Base-by-base conservation (phyloP, 306 rosid genomes). In the Erythrophleum fordii region DNA sequence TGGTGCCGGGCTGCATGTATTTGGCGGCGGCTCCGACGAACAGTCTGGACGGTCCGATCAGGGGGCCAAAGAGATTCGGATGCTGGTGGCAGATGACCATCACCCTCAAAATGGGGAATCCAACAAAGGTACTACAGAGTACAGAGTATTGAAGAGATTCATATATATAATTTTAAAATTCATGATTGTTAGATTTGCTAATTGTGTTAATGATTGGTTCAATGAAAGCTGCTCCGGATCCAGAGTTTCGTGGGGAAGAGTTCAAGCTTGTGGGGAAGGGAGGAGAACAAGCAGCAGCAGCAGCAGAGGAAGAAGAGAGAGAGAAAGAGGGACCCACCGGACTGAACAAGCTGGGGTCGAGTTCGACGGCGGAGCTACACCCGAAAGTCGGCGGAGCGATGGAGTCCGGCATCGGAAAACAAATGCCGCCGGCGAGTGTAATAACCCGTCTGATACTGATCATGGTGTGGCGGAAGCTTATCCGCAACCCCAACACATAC, bases 371-470 rank as follows among this genome's bases (percentile, higher is more conserved):
- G 6, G 98, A 93, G 89, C 89, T 93, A 20, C 97, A 93, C 84
- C 84, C 93, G 0, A 92, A 87, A 64, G 76, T 25, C 0, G 11
- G 69, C 25, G 93, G 78, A 58, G 83, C 49, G 0, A 65, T 80
- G 5, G 91, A 86, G 3, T 34, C 86, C 3, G 60, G 81, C 0
- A 69, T 20, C 18, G 89, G 70, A 1, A 96, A 92, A 78, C 92
- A 92, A 85, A 88, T 96, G 99, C 99, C 99, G 25, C 99, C 99
- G 82, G 99, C 99, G 42, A 96, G 97, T 68, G 99, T 96, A 0
- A 90, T 96, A 93, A 96, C 99, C 5, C 97, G 98, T 55, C 83
- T 96, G 76, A 96, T 96, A 72, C 72, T 96, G 65, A 96, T 96
- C 80, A 96, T 93, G 99, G 99, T 96, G 64, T 96, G 99, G 99